phyloP scores from a whole-genome alignment of 2,329 filamentous ascomycete species.

The Beauveria brongniartii region DNA sequence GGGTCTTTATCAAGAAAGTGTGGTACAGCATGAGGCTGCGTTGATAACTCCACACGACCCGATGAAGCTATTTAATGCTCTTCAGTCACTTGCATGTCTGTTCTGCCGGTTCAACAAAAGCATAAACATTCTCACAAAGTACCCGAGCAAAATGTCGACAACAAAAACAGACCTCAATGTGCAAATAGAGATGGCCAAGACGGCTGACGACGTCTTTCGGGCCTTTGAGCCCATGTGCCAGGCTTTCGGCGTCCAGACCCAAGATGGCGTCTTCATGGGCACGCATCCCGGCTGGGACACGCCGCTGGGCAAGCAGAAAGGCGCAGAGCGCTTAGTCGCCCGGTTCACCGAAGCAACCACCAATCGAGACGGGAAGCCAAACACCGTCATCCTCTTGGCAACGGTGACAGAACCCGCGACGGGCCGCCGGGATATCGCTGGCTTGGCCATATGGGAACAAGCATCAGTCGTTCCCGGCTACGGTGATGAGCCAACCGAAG shows the following conservation, averaged over 20 bases:
- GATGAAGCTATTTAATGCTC: too few species aligned
- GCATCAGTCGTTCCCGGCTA: constrained; percentile 38
- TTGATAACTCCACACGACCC: not conserved
- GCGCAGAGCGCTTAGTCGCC: constrained; percentile 29
- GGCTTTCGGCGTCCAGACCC: constrained; percentile 41
- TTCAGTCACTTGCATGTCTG: too few species aligned
- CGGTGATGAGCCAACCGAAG: constrained; percentile 32
- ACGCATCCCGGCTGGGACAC: constrained; percentile 50
- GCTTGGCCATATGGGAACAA: constrained; percentile 48
- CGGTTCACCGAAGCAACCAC: constrained; percentile 31
- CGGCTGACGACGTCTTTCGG: constrained; percentile 20
- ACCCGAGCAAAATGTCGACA: not conserved
- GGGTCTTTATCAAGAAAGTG: not conserved
- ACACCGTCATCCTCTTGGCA: constrained; percentile 46
- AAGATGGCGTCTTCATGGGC: constrained; percentile 42
- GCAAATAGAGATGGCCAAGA: constrained; percentile 21
- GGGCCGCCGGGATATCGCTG: constrained; percentile 29
- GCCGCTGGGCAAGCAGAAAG: constrained; percentile 30
- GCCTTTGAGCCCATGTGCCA: constrained; percentile 20
- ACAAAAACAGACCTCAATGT: not conserved
- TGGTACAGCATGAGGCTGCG: not conserved
- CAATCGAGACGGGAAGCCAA: constrained; percentile 37
- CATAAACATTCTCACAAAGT: too few species aligned
- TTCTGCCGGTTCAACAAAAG: too few species aligned
- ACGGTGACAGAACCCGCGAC: constrained; percentile 31